These are phyloP conservation scores for Cytospora mali DNA, from an alignment of 2,329 filamentous ascomycete genomes.

Conservation along the genomic window DNA sequence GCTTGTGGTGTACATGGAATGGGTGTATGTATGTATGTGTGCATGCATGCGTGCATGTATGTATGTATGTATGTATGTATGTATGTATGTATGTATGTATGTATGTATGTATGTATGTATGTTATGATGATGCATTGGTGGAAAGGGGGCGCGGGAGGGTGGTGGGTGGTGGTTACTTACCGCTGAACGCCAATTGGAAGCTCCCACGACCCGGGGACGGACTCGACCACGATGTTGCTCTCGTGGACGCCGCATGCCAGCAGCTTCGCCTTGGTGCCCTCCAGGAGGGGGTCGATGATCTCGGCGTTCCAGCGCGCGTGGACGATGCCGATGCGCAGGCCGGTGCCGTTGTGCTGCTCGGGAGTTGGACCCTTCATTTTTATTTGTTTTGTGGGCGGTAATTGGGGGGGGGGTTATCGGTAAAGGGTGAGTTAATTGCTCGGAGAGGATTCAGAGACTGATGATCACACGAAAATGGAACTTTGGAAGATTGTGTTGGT, in stretches of 20 bases:
- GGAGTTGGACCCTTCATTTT: conserved; percentile 60
- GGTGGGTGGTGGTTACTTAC: conserved; percentile 49
- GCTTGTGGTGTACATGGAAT: too few species aligned
- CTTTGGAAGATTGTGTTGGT: too few species aligned
- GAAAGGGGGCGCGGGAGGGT: not conserved
- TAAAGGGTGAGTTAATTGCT: too few species aligned
- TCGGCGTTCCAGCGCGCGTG: conserved; percentile 93
- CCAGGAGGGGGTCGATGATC: conserved; percentile 84
- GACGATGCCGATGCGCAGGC: conserved; percentile 88
- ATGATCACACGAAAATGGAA: too few species aligned
- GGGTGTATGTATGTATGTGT: too few species aligned
- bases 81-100: too few species aligned
- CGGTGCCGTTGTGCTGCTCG: conserved; percentile 66
- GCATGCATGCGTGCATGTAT: too few species aligned
- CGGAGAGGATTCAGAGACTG: too few species aligned
- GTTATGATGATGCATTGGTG: conserved; percentile 22
- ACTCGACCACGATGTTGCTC: conserved; percentile 85
- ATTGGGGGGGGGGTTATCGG: too few species aligned
- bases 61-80: too few species aligned
- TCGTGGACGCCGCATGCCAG: conserved; percentile 78
- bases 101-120: too few species aligned
- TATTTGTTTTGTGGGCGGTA: conserved; percentile 47
- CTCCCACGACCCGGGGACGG: conserved; percentile 93
- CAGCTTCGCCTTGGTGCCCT: conserved; percentile 78
- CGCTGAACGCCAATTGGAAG: conserved; percentile 87